A percentile compares a stretch with the other conserved stretches of the same genome.
These are phyloP conservation scores for Teunomyces lycoperdinae DNA, from an alignment of 805 yeast species.

Conservation along the genomic window DNA sequence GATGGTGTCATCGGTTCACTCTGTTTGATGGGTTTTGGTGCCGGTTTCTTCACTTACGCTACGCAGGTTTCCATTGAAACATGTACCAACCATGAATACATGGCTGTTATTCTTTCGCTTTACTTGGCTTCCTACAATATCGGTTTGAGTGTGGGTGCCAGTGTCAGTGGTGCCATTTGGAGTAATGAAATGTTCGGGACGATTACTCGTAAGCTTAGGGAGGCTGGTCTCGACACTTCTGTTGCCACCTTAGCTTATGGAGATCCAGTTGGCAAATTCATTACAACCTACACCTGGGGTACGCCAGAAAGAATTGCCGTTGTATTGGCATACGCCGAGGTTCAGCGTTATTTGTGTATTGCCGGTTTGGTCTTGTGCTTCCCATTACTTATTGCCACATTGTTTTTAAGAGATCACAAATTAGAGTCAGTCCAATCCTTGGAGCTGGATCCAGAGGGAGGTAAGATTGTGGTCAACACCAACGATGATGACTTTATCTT, in stretches of 20 bases:
- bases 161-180: slow-evolving; percentile 73
- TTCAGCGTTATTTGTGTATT: slow-evolving; percentile 57
- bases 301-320: slow-evolving; percentile 57
- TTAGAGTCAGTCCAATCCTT: slow-evolving; percentile 36
- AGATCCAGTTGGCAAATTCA: slow-evolving; percentile 49
- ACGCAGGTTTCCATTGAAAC: slow-evolving; percentile 61
- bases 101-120: slow-evolving; percentile 60
- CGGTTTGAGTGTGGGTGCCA: slow-evolving; percentile 62
- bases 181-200: slow-evolving; percentile 52
- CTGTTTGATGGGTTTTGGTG: slow-evolving; percentile 67
- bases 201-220: slow-evolving; percentile 29
- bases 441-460: slow-evolving; percentile 13
- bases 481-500: slow-evolving; percentile 22
- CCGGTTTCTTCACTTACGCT: slow-evolving; percentile 68
- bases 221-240: slow-evolving; percentile 27
- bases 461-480: slow-evolving; percentile 21
- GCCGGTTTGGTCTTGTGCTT: slow-evolving; percentile 55
- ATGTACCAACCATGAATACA: slow-evolving; percentile 56
- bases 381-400: slow-evolving; percentile 46
- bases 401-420: slow-evolving; percentile 53
- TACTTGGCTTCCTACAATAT: slow-evolving; percentile 57
- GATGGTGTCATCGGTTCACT: slow-evolving; percentile 64
- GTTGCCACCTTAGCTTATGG: slow-evolving; percentile 49
- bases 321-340: slow-evolving; percentile 55
- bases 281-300: slow-evolving; percentile 54